phyloP scores from a whole-genome alignment of 2,329 filamentous ascomycete genomes.

The Elsinoe fawcettii region DNA sequence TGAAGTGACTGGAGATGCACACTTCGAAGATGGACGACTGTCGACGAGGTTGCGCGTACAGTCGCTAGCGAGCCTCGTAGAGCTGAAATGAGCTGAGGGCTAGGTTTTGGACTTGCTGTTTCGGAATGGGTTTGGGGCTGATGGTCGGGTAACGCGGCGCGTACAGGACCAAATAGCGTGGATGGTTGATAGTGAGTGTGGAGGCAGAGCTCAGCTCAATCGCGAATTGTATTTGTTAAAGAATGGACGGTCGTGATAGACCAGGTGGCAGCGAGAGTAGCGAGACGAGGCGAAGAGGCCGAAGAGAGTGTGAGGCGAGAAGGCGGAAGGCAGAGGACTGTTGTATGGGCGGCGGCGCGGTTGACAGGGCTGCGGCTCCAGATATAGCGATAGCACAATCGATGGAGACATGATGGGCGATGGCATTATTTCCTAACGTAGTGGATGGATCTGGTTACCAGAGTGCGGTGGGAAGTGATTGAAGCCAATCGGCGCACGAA shows the following conservation, averaged over 20 bases:
- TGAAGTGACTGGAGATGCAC: neutral
- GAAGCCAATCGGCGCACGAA: constrained; percentile 13
- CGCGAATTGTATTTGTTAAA: constrained; percentile 2
- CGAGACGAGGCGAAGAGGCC: constrained; percentile 1
- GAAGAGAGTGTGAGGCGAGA: constrained; percentile 2
- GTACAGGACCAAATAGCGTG: neutral
- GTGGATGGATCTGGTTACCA: neutral
- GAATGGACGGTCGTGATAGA: constrained; percentile 15
- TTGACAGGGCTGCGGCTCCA: constrained; percentile 16
- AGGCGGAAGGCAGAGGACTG: constrained; percentile 9
- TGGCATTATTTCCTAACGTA: neutral
- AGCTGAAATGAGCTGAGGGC: constrained; percentile 4
- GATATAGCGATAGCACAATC: constrained; percentile 15
- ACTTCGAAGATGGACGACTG: constrained; percentile 1
- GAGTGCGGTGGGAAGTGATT: neutral
- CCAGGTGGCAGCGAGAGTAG: constrained; percentile 1
- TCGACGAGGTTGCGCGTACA: constrained; percentile 14
- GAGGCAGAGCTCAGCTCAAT: constrained; percentile 10
- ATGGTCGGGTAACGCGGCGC: constrained; percentile 5
- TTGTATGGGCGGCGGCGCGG: constrained; percentile 8
- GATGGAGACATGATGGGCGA: neutral
- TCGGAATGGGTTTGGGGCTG: constrained; percentile 9
- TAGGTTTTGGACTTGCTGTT: neutral
- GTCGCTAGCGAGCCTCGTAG: neutral
- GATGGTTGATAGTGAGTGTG: neutral